Conservation (phyloP, 2,329 filamentous ascomycete species). For the Elsinoe necatrix region DNA sequence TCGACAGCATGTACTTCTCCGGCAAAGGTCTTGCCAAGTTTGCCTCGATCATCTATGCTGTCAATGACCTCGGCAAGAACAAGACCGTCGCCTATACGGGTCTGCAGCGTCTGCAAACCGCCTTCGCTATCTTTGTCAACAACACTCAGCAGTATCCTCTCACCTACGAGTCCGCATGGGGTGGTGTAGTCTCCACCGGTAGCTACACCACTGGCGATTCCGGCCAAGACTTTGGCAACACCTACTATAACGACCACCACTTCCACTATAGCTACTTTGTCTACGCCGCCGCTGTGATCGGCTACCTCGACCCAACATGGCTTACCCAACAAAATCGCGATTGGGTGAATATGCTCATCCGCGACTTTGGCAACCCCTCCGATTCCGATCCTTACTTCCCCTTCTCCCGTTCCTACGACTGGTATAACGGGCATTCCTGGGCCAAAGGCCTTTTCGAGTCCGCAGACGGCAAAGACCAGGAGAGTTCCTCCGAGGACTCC, state of each 20-base stretch:
- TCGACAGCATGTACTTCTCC: slow-evolving; percentile 86
- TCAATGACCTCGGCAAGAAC: slow-evolving; percentile 48
- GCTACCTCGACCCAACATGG: slow-evolving; percentile 68
- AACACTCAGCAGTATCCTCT: slow-evolving; percentile 42
- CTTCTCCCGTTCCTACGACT: slow-evolving; percentile 77
- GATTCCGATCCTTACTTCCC: slow-evolving; percentile 66
- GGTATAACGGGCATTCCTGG: slow-evolving; percentile 93
- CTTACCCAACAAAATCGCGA: slow-evolving; percentile 56
- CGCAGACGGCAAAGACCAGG: slow-evolving; percentile 71
- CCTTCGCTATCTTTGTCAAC: slow-evolving; percentile 39
- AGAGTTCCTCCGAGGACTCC: slow-evolving; percentile 82
- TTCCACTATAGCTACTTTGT: slow-evolving; percentile 77
- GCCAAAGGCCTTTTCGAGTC: slow-evolving; percentile 68
- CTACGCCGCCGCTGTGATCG: slow-evolving; percentile 75
- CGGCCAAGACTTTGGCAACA: slow-evolving; percentile 81
- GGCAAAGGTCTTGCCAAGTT: slow-evolving; percentile 51
- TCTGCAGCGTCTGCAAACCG: slow-evolving; percentile 41
- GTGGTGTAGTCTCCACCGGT: slow-evolving; percentile 69
- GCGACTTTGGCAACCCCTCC: slow-evolving; percentile 74
- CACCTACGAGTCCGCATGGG: slow-evolving; percentile 56
- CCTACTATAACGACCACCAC: slow-evolving; percentile 64
- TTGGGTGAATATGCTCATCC: slow-evolving; percentile 75
- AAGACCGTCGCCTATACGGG: slow-evolving; percentile 46
- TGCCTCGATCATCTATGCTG: slow-evolving; percentile 37
- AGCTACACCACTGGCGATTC: slow-evolving; percentile 68